Conservation (phyloP, 2,329 filamentous ascomycete genomes). For the Botrytis pseudocinerea region DNA sequence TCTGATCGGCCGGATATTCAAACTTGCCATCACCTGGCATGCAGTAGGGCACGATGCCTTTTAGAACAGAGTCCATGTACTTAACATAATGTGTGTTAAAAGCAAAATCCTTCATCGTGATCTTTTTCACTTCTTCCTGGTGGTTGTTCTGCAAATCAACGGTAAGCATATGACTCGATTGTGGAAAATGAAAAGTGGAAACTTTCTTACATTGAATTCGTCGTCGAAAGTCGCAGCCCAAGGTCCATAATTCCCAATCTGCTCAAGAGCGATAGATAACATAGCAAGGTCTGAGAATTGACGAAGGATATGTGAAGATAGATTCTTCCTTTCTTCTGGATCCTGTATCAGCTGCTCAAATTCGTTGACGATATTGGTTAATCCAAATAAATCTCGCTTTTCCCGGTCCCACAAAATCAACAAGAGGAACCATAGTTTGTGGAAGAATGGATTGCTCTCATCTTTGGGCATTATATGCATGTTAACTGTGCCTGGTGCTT, state of each 20-base stretch:
- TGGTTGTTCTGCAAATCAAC: background rate
- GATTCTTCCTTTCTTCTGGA: background rate
- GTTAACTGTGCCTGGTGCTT: background rate
- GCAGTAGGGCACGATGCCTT: background rate
- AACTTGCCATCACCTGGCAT: background rate
- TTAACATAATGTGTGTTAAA: background rate
- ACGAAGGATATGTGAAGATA: background rate
- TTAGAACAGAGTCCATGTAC: background rate
- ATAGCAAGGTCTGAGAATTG: background rate
- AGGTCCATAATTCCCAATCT: background rate
- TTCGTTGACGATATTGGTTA: background rate
- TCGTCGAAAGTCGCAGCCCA: conserved; percentile 7
- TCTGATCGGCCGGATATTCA: background rate
- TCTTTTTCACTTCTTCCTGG: background rate
- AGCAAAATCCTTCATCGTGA: background rate
- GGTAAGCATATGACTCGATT: background rate
- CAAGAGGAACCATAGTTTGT: background rate
- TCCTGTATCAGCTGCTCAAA: background rate
- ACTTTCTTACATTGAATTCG: background rate
- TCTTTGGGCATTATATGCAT: background rate
- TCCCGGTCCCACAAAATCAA: background rate
- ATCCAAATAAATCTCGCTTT: background rate
- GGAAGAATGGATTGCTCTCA: background rate
- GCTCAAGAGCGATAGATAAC: background rate
- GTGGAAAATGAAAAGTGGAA: background rate